A percentile compares a stretch with the other conserved stretches of the same genome.
These are phyloP conservation scores for Cytospora piceae DNA, from an alignment of 2,329 filamentous ascomycete genomes.

Conservation along the genomic window DNA sequence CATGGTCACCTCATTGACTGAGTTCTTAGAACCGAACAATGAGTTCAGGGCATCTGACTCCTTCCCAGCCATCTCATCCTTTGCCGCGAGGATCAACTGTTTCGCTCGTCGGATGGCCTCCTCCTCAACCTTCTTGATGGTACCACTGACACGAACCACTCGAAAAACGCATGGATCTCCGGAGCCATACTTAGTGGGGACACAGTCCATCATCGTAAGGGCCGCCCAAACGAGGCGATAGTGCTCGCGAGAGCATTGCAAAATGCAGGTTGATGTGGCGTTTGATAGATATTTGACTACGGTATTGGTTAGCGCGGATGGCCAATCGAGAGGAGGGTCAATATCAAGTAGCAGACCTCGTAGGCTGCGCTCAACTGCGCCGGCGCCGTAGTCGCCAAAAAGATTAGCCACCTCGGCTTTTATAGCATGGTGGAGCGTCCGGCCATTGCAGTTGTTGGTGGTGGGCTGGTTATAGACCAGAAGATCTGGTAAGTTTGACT, in stretches of 20 bases:
- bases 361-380: slow-evolving; percentile 70
- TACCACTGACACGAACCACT: slow-evolving; percentile 87
- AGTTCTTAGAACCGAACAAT: slow-evolving; percentile 37
- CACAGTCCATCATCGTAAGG: slow-evolving; percentile 74
- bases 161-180: slow-evolving; percentile 75
- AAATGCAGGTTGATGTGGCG: slow-evolving; percentile 92
- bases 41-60: slow-evolving; percentile 37
- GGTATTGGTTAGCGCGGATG: slow-evolving; percentile 33
- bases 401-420: slow-evolving; percentile 70
- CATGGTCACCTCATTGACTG: slow-evolving; percentile 42
- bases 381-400: slow-evolving; percentile 88
- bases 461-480: slow-evolving; percentile 81
- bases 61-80: slow-evolving; percentile 51
- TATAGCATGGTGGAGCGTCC: slow-evolving; percentile 69
- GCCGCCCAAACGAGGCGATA: slow-evolving; percentile 91
- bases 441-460: slow-evolving; percentile 68
- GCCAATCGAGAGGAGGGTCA: not conserved
- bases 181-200: slow-evolving; percentile 58
- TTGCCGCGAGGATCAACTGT: slow-evolving; percentile 69
- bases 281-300: slow-evolving; percentile 89
- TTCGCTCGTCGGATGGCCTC: slow-evolving; percentile 82
- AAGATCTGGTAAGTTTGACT: slow-evolving; percentile 56
- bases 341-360: slow-evolving; percentile 56
- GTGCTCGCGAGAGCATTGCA: slow-evolving; percentile 79
- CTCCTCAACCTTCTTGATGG: slow-evolving; percentile 88